Base-by-base conservation (phyloP, 2,329 filamentous ascomycete genomes). In the Aspergillus spinulosporus region DNA sequence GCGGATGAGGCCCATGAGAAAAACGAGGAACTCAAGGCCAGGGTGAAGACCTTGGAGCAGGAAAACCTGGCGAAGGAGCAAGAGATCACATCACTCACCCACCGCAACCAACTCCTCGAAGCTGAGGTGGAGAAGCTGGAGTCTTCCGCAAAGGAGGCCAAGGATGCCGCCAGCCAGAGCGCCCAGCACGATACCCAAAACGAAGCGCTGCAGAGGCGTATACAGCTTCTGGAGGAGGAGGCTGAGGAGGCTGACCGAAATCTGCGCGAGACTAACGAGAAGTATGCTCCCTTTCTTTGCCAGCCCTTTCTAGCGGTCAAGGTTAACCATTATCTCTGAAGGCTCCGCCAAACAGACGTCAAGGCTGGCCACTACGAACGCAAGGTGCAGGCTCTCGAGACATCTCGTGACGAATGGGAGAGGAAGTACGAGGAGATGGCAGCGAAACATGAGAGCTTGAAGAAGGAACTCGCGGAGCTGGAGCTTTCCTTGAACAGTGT, bases 341-440 rank as follows among this genome's bases (percentile, higher is more conserved):
- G 94, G 82, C 90, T 97, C 73, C 92, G 94, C 76, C 92, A 96
- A 82, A 97, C 94, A 80, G 94, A 99, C 76, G 92, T 97, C 80
- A 97, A 97, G 84, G 92, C 93, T 72, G 94, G 93, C 70, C 93
- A 99, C 82, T 97, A 93, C 79, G 94, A 99, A 83, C 94, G 94
- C 80, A 97, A 97, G 84, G 94, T 97, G 68, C 91, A 97, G 79
- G 93, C 94, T 70, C 87, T 97, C 72, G 94, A 99, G 81, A 82
- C 85, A 72, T 86, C 92, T 75, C 89, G 90, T 70, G 92, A 97
- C 78, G 86, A 92, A 78, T 97, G 92, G 92, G 94, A 97, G 83
- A 75, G 83, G 78, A 97, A 99, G 83, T 97, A 95, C 81, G 94
- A 97, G 80, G 93, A 97, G 77, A 95, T 96, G 88, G 78, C 88